A percentile compares a stretch with the other conserved stretches of the same genome.
Conservation (phyloP, 2,329 filamentous ascomycete genomes). For the Rosellinia necatrix region DNA sequence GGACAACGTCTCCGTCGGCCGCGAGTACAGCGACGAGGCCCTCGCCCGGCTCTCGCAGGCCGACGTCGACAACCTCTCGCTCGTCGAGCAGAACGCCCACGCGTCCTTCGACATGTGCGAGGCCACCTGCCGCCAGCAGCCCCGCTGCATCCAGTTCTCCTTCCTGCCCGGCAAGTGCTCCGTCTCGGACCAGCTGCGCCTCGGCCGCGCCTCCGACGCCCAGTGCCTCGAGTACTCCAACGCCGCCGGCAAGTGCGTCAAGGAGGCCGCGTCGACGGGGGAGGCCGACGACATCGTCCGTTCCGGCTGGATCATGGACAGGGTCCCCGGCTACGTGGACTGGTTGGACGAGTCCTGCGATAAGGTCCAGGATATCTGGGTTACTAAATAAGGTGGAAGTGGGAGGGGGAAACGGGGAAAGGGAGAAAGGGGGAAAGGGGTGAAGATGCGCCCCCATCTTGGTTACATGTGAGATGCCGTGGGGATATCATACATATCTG, state of each 20-base stretch:
- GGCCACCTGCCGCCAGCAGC: slow-evolving; percentile 25
- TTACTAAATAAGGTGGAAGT: slow-evolving; percentile 14
- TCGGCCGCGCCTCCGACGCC: slow-evolving; percentile 24
- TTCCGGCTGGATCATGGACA: slow-evolving; percentile 30
- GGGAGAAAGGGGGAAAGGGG: too few relatives aligned
- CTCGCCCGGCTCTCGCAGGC: slow-evolving; percentile 23
- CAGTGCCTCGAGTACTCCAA: slow-evolving; percentile 31
- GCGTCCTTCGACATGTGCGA: slow-evolving; percentile 28
- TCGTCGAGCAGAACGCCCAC: slow-evolving; percentile 28
- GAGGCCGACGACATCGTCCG: slow-evolving; percentile 22
- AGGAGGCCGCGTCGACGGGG: slow-evolving; percentile 23
- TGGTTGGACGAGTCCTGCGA: slow-evolving; percentile 22
- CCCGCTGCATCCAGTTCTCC: slow-evolving; percentile 32
- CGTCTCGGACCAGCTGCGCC: slow-evolving; percentile 27
- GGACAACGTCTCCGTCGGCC: slow-evolving; percentile 31
- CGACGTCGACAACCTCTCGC: slow-evolving; percentile 22
- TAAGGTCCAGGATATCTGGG: slow-evolving; percentile 16
- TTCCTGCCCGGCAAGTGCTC: slow-evolving; percentile 27
- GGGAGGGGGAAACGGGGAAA: too few relatives aligned
- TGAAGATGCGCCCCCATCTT: not conserved
- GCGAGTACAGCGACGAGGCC: slow-evolving; percentile 29
- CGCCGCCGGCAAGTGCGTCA: slow-evolving; percentile 29
- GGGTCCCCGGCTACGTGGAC: slow-evolving; percentile 21
- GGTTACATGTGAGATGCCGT: not conserved
- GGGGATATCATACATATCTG: slow-evolving; percentile 6